phyloP scores from a whole-genome alignment of 2,329 filamentous ascomycete genomes.

The Fusarium verticillioides region DNA sequence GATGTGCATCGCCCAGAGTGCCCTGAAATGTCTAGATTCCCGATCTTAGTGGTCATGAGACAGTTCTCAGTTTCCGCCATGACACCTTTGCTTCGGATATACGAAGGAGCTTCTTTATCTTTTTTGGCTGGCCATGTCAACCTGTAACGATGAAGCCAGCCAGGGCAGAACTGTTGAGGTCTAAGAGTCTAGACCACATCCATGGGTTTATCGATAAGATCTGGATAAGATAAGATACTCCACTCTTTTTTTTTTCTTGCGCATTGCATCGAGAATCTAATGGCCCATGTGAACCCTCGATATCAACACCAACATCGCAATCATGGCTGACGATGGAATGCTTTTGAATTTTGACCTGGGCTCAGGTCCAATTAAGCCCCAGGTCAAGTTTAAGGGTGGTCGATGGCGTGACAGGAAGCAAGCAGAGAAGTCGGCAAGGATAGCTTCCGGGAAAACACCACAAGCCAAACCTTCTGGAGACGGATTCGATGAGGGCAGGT shows the following conservation, averaged over 20 bases:
- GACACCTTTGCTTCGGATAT: conserved; percentile 13
- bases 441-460: conserved; percentile 36
- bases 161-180: not conserved
- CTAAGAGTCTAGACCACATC: conserved; percentile 4
- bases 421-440: conserved; percentile 59
- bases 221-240: conserved; percentile 15
- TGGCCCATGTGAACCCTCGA: conserved; percentile 39
- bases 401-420: conserved; percentile 89
- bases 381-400: conserved; percentile 84
- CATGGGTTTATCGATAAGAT: conserved; percentile 40
- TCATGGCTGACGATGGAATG: conserved; percentile 95
- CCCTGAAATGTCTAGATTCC: not conserved
- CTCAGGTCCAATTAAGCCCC: conserved; percentile 70
- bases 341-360: conserved; percentile 89
- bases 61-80: not conserved
- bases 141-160: not conserved
- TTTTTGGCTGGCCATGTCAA: not conserved
- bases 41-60: conserved; percentile 3
- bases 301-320: conserved; percentile 28
- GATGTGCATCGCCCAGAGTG: not conserved
- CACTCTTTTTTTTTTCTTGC: conserved; percentile 34
- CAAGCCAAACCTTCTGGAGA: conserved; percentile 37
- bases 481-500: conserved; percentile 48
- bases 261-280: conserved; percentile 17
- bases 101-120: not conserved